Evolutionary conservation across 225 moss, liverwort and hornwort species (phyloP), one percentile per base, ranked within the genome.

Genomic region (Polytrichum commune): DNA sequence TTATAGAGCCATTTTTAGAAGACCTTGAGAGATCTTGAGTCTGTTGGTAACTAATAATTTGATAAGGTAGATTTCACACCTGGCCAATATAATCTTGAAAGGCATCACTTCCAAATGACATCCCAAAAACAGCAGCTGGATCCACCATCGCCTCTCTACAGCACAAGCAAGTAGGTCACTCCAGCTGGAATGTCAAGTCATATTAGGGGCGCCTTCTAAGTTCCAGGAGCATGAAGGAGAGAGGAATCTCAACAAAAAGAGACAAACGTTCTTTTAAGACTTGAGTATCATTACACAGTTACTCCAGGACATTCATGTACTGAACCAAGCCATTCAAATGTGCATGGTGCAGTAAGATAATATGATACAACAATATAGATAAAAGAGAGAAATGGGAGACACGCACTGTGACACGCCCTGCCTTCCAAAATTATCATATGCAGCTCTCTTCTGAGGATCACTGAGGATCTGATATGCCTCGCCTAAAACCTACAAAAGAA

Each of bases 391-490:
- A 58, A 58, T 58, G 9, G 24, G 7, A 58, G 7, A 23, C 22
- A 58, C 58, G 58, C 58, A 58, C 58, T 58, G n/a, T 0, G 24
- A 58, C 58, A 96, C 85, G 62, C 91, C 91, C 38, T 64, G 66
- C 76, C 91, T 96, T 38, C 95, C 95, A 64, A 77, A 71, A 66
- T 72, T 84, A 67, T 96, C 93, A 77, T 96, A 96, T 3, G 83
- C 66, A 35, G 87, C 90, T 72, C 80, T 90, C 53, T 91, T 88
- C 22, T 66, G 64, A 4, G 93, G 89, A 38, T 96, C 95, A 74
- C 90, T 91, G 62, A 96, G 93, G 71, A 93, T 90, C 73, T 96
- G 95, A 46, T 96, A 96, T 9, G 93, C 95, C 88, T 96, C 95
- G 29, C 95, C 95, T 60, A 96, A 77, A 5, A 78, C 88, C 95